Evolutionary conservation across 345 rosid species (phyloP), one percentile per base, ranked within the genome.

Genomic region (Nephelium lappaceum): DNA sequence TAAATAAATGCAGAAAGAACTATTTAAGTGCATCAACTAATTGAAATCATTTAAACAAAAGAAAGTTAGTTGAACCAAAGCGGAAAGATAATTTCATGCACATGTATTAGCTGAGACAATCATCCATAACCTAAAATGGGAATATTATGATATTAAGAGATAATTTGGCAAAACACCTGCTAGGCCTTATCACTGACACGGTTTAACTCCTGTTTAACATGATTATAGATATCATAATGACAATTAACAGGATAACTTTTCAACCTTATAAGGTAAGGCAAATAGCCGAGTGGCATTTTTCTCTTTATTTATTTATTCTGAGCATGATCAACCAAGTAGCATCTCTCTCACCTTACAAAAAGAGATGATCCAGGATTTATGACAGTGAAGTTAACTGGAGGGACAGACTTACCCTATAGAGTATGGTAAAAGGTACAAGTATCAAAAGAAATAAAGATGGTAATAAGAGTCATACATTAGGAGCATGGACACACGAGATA

Each of bases 41-140:
- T 57, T n/a, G 39, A 65, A 65, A 0, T 39, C 25, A 60, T 24
- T 66, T 31, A 3, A 57, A 16, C 41, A 31, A 65, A 23, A 36
- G 14, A 51, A 51, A 75, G 21, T 43, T 3, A 42, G 36, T 49
- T 75, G 78, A 65, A 65, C n/a, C 27, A 18, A 69, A 27, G 31
- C 18, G 63, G 11, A 15, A 55, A 47, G 42, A 31, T 11, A 27
- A 75, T 51, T n/a, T 75, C 69, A 24, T 11, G 60, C 57, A 42
- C 68, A 42, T 23, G 25, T 9, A 45, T 3, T 47, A 63, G 24
- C 60, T 43, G 42, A 62, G 42, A 62, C 60, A 38, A 73, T 60
- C 43, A 73, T 61, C 55, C 55, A 73, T 73, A 73, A 58, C 8
- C 55, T 16, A 39, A 73, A 39, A 39, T 58, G n/a, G 6, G 23